Conservation (phyloP, 208 protist species). For the Acanthamoeba royreba region DNA sequence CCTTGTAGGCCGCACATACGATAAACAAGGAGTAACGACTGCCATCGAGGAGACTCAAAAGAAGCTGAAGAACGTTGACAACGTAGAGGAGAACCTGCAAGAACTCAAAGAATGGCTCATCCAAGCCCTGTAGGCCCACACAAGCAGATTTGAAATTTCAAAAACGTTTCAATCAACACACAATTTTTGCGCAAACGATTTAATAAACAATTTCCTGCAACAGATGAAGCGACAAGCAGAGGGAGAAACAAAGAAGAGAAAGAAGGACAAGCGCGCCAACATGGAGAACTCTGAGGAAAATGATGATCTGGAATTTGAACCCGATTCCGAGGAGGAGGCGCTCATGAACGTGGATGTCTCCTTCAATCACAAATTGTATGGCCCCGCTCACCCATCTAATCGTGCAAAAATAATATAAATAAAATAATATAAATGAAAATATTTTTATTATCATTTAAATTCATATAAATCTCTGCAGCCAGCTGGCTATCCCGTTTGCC, state of each 20-base stretch:
- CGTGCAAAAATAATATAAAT: too few species aligned
- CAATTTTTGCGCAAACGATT: too few species aligned
- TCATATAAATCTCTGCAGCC: too few species aligned
- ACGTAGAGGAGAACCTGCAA: background rate
- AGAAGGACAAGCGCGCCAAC: background rate
- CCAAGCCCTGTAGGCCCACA: background rate
- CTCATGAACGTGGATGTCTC: background rate
- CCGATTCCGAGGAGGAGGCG: background rate
- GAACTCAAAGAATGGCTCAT: slow-evolving; percentile 37
- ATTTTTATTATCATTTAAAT: too few species aligned
- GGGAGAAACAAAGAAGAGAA: background rate
- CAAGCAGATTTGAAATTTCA: too few species aligned
- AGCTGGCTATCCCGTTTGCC: background rate
- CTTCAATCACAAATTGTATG: background rate
- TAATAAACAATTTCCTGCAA: too few species aligned
- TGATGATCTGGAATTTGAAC: background rate
- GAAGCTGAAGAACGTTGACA: background rate
- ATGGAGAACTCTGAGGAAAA: background rate
- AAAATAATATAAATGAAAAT: too few species aligned
- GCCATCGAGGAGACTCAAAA: background rate
- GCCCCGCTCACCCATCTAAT: background rate
- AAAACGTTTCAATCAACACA: too few species aligned
- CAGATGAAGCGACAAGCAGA: too few species aligned
- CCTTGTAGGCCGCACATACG: background rate
- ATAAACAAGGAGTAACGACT: background rate